Percentiles rank a stretch among this genome's conserved stretches.
These are phyloP conservation scores for Xylaria sp. DNA, from an alignment of 2,329 filamentous ascomycete species.

Conservation along the genomic window DNA sequence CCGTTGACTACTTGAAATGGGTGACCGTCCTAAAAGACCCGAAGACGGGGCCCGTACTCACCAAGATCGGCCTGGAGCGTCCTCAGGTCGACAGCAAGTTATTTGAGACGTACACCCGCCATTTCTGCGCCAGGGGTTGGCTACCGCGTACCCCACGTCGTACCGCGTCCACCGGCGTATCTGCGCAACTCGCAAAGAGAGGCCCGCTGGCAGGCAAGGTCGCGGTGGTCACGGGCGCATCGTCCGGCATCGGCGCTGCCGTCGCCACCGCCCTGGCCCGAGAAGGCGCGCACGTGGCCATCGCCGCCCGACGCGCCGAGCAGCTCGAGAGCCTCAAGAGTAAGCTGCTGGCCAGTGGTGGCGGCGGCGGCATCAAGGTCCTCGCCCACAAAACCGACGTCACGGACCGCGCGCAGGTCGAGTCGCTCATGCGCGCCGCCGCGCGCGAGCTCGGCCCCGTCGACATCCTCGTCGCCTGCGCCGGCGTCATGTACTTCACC, in stretches of 20 bases:
- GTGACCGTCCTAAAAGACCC: conserved; percentile 76
- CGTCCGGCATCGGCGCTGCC: conserved; percentile 78
- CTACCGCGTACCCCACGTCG: conserved; percentile 63
- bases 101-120: conserved; percentile 77
- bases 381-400: conserved; percentile 74
- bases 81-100: conserved; percentile 70
- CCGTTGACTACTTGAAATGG: conserved; percentile 68
- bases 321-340: conserved; percentile 69
- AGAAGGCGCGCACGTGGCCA: conserved; percentile 72
- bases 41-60: conserved; percentile 63
- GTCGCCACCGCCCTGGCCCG: conserved; percentile 69
- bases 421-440: conserved; percentile 63
- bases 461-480: conserved; percentile 79
- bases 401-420: conserved; percentile 66
- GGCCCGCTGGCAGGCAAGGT: conserved; percentile 70
- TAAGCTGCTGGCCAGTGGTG: conserved; percentile 56
- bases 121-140: conserved; percentile 82
- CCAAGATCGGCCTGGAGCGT: conserved; percentile 56
- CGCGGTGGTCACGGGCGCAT: conserved; percentile 77
- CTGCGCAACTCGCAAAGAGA: conserved; percentile 40
- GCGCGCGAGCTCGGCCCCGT: conserved; percentile 67
- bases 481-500: conserved; percentile 87
- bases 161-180: conserved; percentile 34
- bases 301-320: conserved; percentile 71
- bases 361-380: conserved; percentile 65